Evolutionary conservation across 139 green algal species (phyloP), one percentile per base, ranked within the genome.

Genomic region (Micractinium conductrix): DNA sequence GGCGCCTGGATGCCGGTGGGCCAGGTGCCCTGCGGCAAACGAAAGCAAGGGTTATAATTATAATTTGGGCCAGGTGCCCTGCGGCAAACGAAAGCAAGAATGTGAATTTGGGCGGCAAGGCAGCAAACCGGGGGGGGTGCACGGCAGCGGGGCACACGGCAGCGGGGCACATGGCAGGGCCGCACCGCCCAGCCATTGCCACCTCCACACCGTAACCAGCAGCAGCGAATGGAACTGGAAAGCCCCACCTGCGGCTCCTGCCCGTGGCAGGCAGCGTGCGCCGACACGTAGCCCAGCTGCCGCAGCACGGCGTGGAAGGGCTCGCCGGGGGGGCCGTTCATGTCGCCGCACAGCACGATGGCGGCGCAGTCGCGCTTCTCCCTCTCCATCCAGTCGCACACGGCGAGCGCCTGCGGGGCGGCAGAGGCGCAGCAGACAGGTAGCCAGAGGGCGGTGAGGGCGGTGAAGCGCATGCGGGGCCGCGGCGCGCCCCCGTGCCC

Each of bases 311-410:
- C 21, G 69, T 92, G 89, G 55, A 90, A 73, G 9, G 63, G 60
- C 86, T 92, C 89, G 1, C 40, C 17, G 14, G 89, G 89, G 4
- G 28, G 48, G 17, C 84, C 89, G 43, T 92, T 92, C n/a, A 92
- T 84, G 72, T 92, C 89, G 4, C 89, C 89, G 4, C 87, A 88
- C 33, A 92, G 65, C 3, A 92, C 40, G 42, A 92, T 85, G 22
- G 75, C 89, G 30, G 84, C 85, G 42, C 79, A 84, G 37, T 75
- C 80, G 7, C 2, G 40, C 70, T 80, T 82, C 53, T 86, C 70
- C 3, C 72, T 40, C n/a, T 90, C 84, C 84, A 91, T 88, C 89
- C 89, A 92, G 2, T 73, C 21, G 28, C 74, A 85, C 30, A 92
- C 80, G 7, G 72, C 83, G 74, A 84, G 40, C 0, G 74, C 81